Conservation (phyloP, 371 early-diverging fungal genomes). For the Funneliformis caledonium region DNA sequence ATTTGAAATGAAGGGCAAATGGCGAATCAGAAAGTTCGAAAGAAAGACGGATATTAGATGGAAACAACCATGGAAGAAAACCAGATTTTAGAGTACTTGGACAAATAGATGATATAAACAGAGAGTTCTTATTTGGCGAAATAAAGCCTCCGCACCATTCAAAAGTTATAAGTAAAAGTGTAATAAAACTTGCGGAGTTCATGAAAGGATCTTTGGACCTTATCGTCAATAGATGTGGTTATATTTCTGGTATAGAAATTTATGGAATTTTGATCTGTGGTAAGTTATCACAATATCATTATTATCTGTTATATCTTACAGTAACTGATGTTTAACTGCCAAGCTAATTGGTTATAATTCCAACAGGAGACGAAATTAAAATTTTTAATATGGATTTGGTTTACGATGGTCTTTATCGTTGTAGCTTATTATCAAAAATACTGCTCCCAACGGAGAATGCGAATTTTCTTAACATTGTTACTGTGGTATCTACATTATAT, state of each 20-base stretch:
- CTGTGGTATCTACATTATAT: neutral
- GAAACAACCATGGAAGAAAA: constrained; percentile 7
- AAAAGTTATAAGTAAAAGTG: neutral
- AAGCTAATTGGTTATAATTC: constrained; percentile 10
- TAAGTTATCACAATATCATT: constrained; percentile 1
- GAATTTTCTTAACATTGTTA: constrained; percentile 17
- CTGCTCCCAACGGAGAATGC: constrained; percentile 11
- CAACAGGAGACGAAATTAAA: neutral
- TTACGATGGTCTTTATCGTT: neutral
- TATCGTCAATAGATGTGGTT: neutral
- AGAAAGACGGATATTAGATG: neutral
- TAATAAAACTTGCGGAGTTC: neutral
- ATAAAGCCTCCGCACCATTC: neutral
- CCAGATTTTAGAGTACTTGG: neutral
- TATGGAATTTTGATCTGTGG: constrained; percentile 14
- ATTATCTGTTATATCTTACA: constrained; percentile 46
- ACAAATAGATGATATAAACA: neutral
- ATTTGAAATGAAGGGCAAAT: constrained; percentile 5
- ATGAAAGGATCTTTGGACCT: constrained; percentile 3
- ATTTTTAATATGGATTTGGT: neutral
- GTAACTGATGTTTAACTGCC: neutral
- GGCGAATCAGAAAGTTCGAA: neutral
- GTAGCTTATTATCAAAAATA: neutral
- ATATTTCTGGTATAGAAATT: neutral
- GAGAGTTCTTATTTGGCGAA: constrained; percentile 3